phyloP scores from a whole-genome alignment of 2,329 filamentous ascomycete genomes.

The Chaetomium sp. region DNA sequence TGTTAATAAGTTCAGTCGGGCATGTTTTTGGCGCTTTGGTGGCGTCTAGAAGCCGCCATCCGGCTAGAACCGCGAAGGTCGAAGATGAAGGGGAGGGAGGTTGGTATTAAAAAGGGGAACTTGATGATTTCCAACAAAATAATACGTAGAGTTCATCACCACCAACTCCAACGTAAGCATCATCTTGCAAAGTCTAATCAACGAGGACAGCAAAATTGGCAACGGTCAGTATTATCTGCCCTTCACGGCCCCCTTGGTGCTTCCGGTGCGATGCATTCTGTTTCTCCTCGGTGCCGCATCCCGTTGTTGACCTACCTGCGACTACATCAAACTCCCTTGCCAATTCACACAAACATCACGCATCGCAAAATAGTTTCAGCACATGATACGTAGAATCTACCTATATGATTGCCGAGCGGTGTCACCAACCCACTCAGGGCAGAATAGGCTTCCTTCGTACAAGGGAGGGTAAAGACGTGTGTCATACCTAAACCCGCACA shows the following conservation, averaged over 20 bases:
- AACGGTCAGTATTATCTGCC: neutral
- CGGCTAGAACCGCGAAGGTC: too few relatives aligned
- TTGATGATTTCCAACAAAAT: neutral
- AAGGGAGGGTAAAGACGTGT: neutral
- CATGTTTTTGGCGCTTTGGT: too few relatives aligned
- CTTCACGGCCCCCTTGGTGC: too few relatives aligned
- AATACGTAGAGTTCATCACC: too few relatives aligned
- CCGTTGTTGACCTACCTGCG: neutral
- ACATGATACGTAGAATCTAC: neutral
- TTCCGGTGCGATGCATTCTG: too few relatives aligned
- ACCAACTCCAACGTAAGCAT: neutral
- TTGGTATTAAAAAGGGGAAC: neutral
- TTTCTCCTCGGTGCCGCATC: neutral
- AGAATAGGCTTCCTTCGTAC: neutral
- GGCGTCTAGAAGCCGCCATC: too few relatives aligned
- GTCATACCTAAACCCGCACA: neutral
- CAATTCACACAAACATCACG: neutral
- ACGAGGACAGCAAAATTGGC: neutral
- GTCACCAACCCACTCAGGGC: neutral
- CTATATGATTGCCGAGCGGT: neutral
- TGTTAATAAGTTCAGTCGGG: too few relatives aligned
- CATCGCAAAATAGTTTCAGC: neutral
- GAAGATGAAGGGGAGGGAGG: too few relatives aligned
- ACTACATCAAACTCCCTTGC: neutral
- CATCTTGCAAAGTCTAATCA: neutral